Evolutionary conservation across 2,329 filamentous ascomycete genomes (phyloP), one percentile per base, ranked within the genome.

Genomic region (Chaetomiaceae sp.): DNA sequence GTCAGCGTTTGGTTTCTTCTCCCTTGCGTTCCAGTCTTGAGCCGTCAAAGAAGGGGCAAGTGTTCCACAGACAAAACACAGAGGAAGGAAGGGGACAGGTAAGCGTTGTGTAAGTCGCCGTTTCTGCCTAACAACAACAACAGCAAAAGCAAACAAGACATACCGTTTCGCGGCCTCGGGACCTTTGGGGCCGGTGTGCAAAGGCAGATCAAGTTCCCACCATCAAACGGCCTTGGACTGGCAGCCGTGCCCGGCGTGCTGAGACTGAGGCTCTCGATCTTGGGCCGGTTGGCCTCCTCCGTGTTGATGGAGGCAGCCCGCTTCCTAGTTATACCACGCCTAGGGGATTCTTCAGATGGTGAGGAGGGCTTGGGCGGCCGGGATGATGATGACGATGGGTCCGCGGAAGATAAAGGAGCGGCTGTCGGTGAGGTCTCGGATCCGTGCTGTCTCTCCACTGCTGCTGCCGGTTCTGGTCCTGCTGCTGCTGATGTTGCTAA

Each of bases 111-210:
- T 31, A 31, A 4, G 8, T 31, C 14, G 4, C 27, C 27, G 3
- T 31, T 31, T 31, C 27, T 31, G 27, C 11, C 14, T 8, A 15
- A 17, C 12, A 14, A 22, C n/a, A 4, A 25, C 17, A 6, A n/a
- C 34, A 55, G 53, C 45, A 50, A 25, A 49, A 57, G 27, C 27
- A 40, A 48, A 48, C 33, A 51, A 56, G 31, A 72, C 79, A 70
- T 70, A 83, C 80, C 79, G 64, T 83, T 83, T 43, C 80, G 72
- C 51, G 80, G 80, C 53, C 80, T 72, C 3, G 80, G 80, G 43
- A 83, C 76, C 64, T 82, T 83, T 4, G 79, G 79, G 17, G 75
- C 73, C 40, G 78, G 77, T 12, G 77, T 75, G 62, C 80, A 83
- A 57, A 82, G 71, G 66, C 80, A 83, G 31, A 82, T 76, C 43